These are phyloP conservation scores for Colletotrichum karsti DNA, from an alignment of 2,329 filamentous ascomycete species.

Conservation along the genomic window DNA sequence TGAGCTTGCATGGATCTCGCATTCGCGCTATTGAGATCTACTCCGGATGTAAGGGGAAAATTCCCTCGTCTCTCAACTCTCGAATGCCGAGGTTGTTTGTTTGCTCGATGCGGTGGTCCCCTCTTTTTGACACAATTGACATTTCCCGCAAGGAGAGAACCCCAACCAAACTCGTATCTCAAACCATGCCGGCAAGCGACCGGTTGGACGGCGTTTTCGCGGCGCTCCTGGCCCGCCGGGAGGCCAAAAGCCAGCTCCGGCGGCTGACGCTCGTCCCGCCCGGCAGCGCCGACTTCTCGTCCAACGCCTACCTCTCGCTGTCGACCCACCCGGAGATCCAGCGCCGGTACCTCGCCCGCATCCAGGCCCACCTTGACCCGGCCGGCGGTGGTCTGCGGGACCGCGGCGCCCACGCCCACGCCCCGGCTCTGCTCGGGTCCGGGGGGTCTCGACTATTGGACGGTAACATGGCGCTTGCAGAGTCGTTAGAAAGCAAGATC, in stretches of 20 bases:
- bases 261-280: slow-evolving; percentile 66
- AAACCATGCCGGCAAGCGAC: slow-evolving; percentile 20
- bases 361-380: slow-evolving; percentile 33
- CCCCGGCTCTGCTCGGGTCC: slow-evolving; percentile 56
- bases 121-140: neutral
- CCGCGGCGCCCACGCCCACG: slow-evolving; percentile 3
- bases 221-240: slow-evolving; percentile 21
- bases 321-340: slow-evolving; percentile 60
- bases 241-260: slow-evolving; percentile 48
- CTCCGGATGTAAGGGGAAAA: neutral
- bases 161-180: neutral
- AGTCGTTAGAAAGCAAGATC: slow-evolving; percentile 55
- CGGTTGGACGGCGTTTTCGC: slow-evolving; percentile 18
- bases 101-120: neutral
- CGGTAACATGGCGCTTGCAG: slow-evolving; percentile 55
- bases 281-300: slow-evolving; percentile 78
- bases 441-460: slow-evolving; percentile 63
- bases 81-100: neutral
- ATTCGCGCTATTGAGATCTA: neutral
- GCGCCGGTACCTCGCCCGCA: slow-evolving; percentile 66
- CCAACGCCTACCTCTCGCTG: slow-evolving; percentile 83
- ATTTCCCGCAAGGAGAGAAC: neutral
- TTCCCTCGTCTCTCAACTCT: neutral
- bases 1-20: slow-evolving; percentile 21
- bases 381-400: neutral